These are phyloP conservation scores for Leccinum disarticulatum DNA, from an alignment of 768 basidiomycete species.

Conservation along the genomic window DNA sequence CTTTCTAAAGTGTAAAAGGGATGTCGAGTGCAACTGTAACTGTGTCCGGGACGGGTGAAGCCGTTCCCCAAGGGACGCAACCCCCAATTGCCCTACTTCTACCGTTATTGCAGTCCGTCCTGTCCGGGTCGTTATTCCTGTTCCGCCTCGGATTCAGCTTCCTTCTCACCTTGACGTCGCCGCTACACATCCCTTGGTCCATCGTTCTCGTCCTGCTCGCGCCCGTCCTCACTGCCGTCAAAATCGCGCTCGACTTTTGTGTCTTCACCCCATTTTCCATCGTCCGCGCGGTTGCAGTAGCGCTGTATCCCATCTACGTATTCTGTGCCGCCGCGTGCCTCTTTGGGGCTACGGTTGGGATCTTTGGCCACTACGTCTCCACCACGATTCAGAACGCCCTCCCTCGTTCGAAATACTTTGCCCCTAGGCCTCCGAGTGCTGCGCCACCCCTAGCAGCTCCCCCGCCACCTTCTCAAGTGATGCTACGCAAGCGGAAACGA, in stretches of 20 bases:
- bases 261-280: slow-evolving; percentile 47
- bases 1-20: not conserved
- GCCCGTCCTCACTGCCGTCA: slow-evolving; percentile 41
- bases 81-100: slow-evolving; percentile 29
- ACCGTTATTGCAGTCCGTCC: slow-evolving; percentile 16
- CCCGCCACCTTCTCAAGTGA: slow-evolving; percentile 10
- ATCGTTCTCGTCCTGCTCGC: slow-evolving; percentile 43
- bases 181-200: slow-evolving; percentile 26
- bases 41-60: not conserved
- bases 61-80: not conserved
- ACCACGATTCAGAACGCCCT: slow-evolving; percentile 13
- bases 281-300: slow-evolving; percentile 38
- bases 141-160: slow-evolving; percentile 13
- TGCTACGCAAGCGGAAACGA: slow-evolving; percentile 24
- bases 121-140: slow-evolving; percentile 14
- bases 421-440: slow-evolving; percentile 4
- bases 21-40: slow-evolving; percentile 10
- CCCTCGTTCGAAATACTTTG: slow-evolving; percentile 14
- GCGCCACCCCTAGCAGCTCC: slow-evolving; percentile 1
- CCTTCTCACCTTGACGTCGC: slow-evolving; percentile 16
- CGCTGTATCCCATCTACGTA: slow-evolving; percentile 55
- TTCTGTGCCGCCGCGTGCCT: slow-evolving; percentile 58
- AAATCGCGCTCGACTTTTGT: slow-evolving; percentile 42
- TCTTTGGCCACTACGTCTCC: slow-evolving; percentile 33
- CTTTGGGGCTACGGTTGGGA: slow-evolving; percentile 46